A percentile compares a stretch with the other conserved stretches of the same genome.
Evolutionary conservation across 2,329 filamentous ascomycete genomes (phyloP).

Genomic region (Ascochyta koolunga): DNA sequence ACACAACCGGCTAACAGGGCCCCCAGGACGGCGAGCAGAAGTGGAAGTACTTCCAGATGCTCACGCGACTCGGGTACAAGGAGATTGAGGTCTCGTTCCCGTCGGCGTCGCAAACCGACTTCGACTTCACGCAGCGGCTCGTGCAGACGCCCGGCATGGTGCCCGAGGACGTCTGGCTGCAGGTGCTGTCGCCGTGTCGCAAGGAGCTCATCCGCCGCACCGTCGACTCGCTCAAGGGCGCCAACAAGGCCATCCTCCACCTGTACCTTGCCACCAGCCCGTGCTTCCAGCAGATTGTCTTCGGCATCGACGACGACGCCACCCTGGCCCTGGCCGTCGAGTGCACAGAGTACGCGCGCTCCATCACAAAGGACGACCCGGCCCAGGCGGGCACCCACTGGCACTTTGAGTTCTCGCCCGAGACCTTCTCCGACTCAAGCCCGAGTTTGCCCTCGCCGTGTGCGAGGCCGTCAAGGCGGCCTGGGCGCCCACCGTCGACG

Average conservation of each 20-base stretch:
- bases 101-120: conserved; percentile 92
- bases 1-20: too few species aligned
- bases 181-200: conserved; percentile 90
- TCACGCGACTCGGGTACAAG: conserved; percentile 91
- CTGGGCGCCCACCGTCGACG: conserved; percentile 81
- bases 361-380: conserved; percentile 83
- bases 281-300: conserved; percentile 91
- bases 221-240: conserved; percentile 84
- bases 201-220: conserved; percentile 89
- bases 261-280: conserved; percentile 96
- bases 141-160: conserved; percentile 83
- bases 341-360: conserved; percentile 85
- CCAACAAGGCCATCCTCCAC: conserved; percentile 93
- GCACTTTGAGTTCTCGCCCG: conserved; percentile 83
- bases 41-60: conserved; percentile 93
- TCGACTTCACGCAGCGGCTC: conserved; percentile 88
- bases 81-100: conserved; percentile 98
- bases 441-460: conserved; percentile 80
- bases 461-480: conserved; percentile 94
- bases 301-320: conserved; percentile 83
- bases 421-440: conserved; percentile 90
- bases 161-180: conserved; percentile 88
- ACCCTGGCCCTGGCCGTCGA: conserved; percentile 80
- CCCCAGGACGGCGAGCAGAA: conserved; percentile 88
- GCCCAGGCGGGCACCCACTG: conserved; percentile 65